Evolutionary conservation across 2,329 filamentous ascomycete genomes (phyloP).

Genomic region (Tolypocladium tropicale): DNA sequence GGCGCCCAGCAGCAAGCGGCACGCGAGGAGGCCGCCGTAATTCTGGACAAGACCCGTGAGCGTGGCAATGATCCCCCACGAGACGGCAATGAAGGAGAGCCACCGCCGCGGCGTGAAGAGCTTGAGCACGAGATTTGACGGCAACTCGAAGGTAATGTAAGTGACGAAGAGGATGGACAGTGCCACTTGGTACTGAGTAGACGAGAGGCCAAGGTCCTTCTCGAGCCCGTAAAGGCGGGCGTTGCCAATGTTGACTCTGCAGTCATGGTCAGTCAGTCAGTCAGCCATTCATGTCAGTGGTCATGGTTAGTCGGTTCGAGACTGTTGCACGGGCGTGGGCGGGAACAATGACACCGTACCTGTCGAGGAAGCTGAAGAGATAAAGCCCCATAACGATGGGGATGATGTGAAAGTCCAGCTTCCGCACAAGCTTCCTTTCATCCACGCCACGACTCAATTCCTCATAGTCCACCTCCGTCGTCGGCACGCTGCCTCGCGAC

Average conservation of each 20-base stretch:
- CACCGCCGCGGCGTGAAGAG: constrained; percentile 52
- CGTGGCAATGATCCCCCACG: constrained; percentile 61
- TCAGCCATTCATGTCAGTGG: constrained; percentile 10
- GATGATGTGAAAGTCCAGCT: constrained; percentile 53
- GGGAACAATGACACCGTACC: constrained; percentile 21
- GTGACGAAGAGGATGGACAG: constrained; percentile 60
- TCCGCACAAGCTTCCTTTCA: constrained; percentile 51
- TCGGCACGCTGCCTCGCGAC: not conserved
- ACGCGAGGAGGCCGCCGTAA: constrained; percentile 56
- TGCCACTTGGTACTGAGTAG: constrained; percentile 58
- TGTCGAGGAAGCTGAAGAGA: constrained; percentile 65
- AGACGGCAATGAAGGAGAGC: constrained; percentile 51
- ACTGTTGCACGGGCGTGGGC: no score
- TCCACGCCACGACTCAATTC: constrained; percentile 7
- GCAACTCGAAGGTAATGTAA: constrained; percentile 51
- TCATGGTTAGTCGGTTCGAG: constrained; percentile 11
- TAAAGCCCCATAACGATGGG: constrained; percentile 62
- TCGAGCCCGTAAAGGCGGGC: constrained; percentile 57
- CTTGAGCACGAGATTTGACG: constrained; percentile 55
- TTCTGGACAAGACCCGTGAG: constrained; percentile 57
- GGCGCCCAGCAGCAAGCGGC: constrained; percentile 56
- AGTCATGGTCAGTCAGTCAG: not conserved
- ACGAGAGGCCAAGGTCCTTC: constrained; percentile 47
- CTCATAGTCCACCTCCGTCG: not conserved
- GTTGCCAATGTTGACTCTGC: constrained; percentile 62